phyloP scores from a whole-genome alignment of 23 red algal species.

The Gracilaria vermiculophylla region DNA sequence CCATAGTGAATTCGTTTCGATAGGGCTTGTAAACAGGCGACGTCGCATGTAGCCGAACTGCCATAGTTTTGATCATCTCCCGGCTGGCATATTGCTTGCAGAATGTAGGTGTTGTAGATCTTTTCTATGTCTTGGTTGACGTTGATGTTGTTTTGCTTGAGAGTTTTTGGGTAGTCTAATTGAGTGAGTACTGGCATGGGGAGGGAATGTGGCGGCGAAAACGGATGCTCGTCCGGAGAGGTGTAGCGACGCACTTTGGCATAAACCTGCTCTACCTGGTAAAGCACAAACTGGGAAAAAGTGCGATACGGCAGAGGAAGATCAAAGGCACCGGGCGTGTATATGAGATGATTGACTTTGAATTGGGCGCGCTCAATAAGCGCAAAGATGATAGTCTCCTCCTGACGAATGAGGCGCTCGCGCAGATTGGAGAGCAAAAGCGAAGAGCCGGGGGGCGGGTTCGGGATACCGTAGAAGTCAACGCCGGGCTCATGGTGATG shows the following conservation, averaged over 20 bases:
- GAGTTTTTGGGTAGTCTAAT: constrained; percentile 75
- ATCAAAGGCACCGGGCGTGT: constrained; percentile 67
- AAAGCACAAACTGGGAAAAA: constrained; percentile 88
- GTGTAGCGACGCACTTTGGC: constrained; percentile 89
- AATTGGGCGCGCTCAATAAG: constrained; percentile 98
- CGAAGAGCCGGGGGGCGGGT: constrained; percentile 62
- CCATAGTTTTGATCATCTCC: constrained; percentile 99
- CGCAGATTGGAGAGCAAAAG: constrained; percentile 78
- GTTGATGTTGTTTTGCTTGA: constrained; percentile 84
- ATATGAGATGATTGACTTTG: constrained; percentile 70
- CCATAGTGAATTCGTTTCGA: constrained; percentile 99
- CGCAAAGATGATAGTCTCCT: constrained; percentile 99
- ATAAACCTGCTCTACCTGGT: constrained; percentile 89
- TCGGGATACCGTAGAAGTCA: constrained; percentile 88
- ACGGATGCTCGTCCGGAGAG: constrained; percentile 92
- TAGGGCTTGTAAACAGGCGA: constrained; percentile 92
- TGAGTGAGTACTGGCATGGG: constrained; percentile 72
- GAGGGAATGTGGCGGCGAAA: constrained; percentile 63
- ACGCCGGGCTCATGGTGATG: constrained; percentile 20
- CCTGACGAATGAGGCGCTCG: constrained; percentile 90
- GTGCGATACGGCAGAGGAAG: constrained; percentile 52
- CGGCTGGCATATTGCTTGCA: constrained; percentile 71
- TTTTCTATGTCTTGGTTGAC: constrained; percentile 76
- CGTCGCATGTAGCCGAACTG: constrained; percentile 83
- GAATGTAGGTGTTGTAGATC: constrained; percentile 68